Evolutionary conservation across 2,329 filamentous ascomycete genomes (phyloP), one percentile per base, ranked within the genome.

Genomic region (Tolypocladium amazonense): DNA sequence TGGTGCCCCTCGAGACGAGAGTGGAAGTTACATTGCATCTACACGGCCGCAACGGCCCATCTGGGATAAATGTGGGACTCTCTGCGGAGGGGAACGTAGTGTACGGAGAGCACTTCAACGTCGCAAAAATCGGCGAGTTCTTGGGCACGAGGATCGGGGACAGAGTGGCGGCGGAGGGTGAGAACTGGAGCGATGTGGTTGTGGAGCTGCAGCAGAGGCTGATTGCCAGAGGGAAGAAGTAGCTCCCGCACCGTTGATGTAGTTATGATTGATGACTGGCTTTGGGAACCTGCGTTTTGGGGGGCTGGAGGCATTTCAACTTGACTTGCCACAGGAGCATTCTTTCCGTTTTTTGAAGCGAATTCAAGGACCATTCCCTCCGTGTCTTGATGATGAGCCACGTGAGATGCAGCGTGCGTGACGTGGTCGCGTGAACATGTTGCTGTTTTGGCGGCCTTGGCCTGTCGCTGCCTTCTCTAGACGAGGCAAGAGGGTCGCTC

Each of bases 41-140:
- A 30, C 75, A 73, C 0, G 75, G 80, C 2, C 71, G 73, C 12
- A 76, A 73, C 56, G 74, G 73, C 0, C 73, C 74, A 1, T 75
- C 77, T n/a, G 78, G 80, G 4, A 73, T 87, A 14, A 78, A 82
- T 1, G 77, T 90, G 41, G 71, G 72, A 18, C 74, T 88, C 30
- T 74, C 73, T 7, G 77, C 81, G 1, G 76, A 75, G 27, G 88
- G 85, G 0, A 79, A 77, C 58, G 84, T 92, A 1, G 77, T 91
- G 2, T 94, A 94, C 69, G 90, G 90, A 0, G 89, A 93, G 73
- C 80, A 82, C 61, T 92, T 92, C 71, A 89, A 90, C 64, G 84
- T 86, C 64, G 82, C 78, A 56, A 92, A 90, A 72, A 87, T 94
- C 77, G 77, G 76, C n/a, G 88, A 90, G 59, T 92, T 89, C 65